A percentile compares a stretch with the other conserved stretches of the same genome.
phyloP scores from a whole-genome alignment of 2,329 filamentous ascomycete species.

The Colletotrichum aenigma region DNA sequence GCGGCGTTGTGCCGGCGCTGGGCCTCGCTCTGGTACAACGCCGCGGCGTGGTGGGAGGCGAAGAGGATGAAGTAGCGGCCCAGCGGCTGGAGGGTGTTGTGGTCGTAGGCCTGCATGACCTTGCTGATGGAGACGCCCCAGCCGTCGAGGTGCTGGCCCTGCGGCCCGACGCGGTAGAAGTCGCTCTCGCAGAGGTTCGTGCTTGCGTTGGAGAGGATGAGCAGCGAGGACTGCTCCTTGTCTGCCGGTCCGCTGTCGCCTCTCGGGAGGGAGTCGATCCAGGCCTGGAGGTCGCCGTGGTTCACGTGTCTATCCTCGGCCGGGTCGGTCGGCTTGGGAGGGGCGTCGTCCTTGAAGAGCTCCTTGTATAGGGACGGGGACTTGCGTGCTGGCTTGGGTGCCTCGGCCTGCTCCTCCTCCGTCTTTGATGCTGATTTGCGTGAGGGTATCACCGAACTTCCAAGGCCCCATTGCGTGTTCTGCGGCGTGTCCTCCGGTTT shows the following conservation, averaged over 20 bases:
- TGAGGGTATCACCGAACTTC: neutral
- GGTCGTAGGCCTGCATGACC: slow-evolving; percentile 69
- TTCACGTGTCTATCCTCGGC: neutral
- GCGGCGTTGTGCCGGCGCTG: slow-evolving; percentile 39
- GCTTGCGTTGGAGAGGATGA: slow-evolving; percentile 65
- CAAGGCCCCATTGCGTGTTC: neutral
- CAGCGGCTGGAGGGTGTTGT: slow-evolving; percentile 64
- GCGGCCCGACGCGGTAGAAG: slow-evolving; percentile 70
- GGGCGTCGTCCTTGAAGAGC: neutral
- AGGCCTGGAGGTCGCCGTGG: slow-evolving; percentile 16
- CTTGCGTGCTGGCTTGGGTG: neutral
- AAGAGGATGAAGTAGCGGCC: slow-evolving; percentile 76
- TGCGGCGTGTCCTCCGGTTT: neutral
- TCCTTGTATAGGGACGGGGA: slow-evolving; percentile 3
- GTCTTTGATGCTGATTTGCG: neutral
- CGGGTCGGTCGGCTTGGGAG: neutral
- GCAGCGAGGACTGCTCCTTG: slow-evolving; percentile 32
- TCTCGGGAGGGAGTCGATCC: slow-evolving; percentile 11
- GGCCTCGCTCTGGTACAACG: slow-evolving; percentile 63
- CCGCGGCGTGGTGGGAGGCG: slow-evolving; percentile 60
- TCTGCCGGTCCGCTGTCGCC: neutral
- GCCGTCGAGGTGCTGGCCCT: slow-evolving; percentile 66
- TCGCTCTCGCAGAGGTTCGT: slow-evolving; percentile 68
- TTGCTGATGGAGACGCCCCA: slow-evolving; percentile 70
- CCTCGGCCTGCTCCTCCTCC: neutral